phyloP scores from a whole-genome alignment of 2,329 filamentous ascomycete genomes.

The Fusarium sublunatum region DNA sequence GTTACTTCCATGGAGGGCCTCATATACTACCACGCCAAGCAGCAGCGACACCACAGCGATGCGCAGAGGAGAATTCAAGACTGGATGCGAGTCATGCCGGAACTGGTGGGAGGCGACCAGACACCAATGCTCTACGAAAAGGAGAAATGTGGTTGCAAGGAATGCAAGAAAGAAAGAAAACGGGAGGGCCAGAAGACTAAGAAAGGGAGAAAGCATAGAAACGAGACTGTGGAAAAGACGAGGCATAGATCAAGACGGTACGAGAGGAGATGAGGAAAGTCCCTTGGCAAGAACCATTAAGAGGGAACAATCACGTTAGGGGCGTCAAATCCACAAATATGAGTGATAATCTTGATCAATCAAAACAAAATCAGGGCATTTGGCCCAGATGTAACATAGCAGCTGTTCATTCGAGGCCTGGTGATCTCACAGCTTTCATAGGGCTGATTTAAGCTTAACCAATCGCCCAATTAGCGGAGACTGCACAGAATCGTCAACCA shows the following conservation, averaged over 20 bases:
- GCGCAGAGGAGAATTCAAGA: conserved; percentile 27
- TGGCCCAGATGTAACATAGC: no score
- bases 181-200: neutral
- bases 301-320: neutral
- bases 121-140: neutral
- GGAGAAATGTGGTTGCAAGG: neutral
- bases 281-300: neutral
- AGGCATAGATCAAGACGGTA: no score
- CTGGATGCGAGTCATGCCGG: conserved; percentile 30
- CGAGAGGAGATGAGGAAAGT: neutral
- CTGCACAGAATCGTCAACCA: neutral
- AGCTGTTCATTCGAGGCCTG: no score
- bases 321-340: no score
- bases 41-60: conserved; percentile 21
- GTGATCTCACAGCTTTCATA: no score
- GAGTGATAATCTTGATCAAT: no score
- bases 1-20: conserved; percentile 15
- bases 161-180: neutral
- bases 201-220: conserved; percentile 3
- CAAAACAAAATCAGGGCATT: no score
- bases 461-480: conserved; percentile 3
- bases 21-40: conserved; percentile 20
- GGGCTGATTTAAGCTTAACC: conserved; percentile 28
- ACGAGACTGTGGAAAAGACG: no score
- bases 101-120: conserved; percentile 1